Evolutionary conservation across 148 eudicot species (phyloP), one percentile per base, ranked within the genome.

Genomic region (Vaccinium myrtillus): DNA sequence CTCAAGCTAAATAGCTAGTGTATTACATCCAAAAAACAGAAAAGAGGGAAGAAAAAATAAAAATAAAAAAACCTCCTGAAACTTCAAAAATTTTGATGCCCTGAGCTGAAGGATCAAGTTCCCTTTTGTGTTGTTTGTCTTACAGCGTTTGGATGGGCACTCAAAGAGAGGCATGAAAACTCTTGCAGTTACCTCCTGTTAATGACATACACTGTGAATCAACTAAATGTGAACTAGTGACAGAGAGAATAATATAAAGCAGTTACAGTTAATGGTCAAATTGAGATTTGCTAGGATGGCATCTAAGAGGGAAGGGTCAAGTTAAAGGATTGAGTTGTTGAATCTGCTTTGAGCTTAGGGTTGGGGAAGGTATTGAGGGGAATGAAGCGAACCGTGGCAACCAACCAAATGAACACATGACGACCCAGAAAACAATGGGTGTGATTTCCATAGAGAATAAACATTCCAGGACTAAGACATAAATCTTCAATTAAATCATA

Each of bases 81-180:
- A 97, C 89, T 94, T 97, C 81, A 97, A 86, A 88, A 97, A 95
- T 86, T 97, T 97, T 69, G 99, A 97, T 78, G 99, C 99, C 89
- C 99, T 90, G 77, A 97, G 89, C 86, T 97, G 99, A 83, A 95
- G 98, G 53, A 95, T 94, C 80, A 97, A 93, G 86, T 92, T 95
- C 83, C 99, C 99, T 87, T 97, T 97, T 32, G 95, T 89, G 49
- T 85, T 90, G 86, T 97, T 97, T 76, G 82, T 83, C 48, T 81
- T 81, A 87, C 99, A 97, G 59, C 97, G 96, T 4, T 65, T 89
- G 36, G 99, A 95, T 83, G 98, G 98, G 88, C 99, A 97, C 86
- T 93, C 95, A 81, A 97, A 95, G 54, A 97, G 91, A 55, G 99
- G 99, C 99, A 97, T 97, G 75, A 93, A 97, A 23, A 95, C 91